Conservation (phyloP, 2,329 filamentous ascomycete genomes). For the Herpotrichia juniperi region DNA sequence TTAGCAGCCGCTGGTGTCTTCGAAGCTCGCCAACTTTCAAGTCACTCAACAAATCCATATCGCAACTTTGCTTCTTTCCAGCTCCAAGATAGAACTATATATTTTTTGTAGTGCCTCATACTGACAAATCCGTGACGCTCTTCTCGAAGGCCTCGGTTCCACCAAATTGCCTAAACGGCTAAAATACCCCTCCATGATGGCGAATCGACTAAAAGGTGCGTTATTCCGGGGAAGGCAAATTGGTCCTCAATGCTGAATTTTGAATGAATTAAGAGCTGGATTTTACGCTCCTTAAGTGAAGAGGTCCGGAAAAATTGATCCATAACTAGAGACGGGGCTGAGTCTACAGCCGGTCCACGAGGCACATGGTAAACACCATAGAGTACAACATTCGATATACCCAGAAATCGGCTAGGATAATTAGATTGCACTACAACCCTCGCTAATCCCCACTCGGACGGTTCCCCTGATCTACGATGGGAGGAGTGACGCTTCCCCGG, state of each 20-base stretch:
- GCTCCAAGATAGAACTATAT: too few relatives aligned
- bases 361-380: too few relatives aligned
- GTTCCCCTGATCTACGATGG: slow-evolving; percentile 32
- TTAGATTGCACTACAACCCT: slow-evolving; percentile 3
- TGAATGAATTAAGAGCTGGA: background rate
- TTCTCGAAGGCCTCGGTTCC: background rate
- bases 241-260: background rate
- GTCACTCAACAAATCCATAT: too few relatives aligned
- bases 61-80: background rate
- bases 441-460: background rate
- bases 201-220: background rate
- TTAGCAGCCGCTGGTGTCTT: too few relatives aligned
- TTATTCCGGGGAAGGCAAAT: background rate
- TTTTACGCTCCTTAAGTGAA: too few relatives aligned
- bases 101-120: too few relatives aligned
- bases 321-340: too few relatives aligned
- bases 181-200: slow-evolving; percentile 24
- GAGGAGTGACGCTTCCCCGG: slow-evolving; percentile 20
- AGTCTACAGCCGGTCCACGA: too few relatives aligned
- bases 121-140: too few relatives aligned
- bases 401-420: background rate
- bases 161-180: slow-evolving; percentile 38
- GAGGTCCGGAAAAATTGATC: too few relatives aligned
- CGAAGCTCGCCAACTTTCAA: too few relatives aligned
- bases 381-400: too few relatives aligned